Conservation (phyloP, 1,139 yeast genomes). For the Pichia norvegensis region DNA sequence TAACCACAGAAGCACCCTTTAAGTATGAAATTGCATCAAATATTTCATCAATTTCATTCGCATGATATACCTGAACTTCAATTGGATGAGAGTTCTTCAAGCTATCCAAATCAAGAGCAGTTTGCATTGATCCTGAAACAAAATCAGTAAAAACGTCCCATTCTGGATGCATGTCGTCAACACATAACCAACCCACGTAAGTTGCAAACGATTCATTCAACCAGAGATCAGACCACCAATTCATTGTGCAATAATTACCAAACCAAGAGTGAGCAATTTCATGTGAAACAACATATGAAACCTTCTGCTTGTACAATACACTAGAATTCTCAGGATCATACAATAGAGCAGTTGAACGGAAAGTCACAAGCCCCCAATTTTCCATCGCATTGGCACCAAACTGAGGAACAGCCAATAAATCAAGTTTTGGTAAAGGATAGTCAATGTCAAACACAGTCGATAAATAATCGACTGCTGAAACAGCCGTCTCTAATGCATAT, state of each 20-base stretch:
- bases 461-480: slow-evolving; percentile 45
- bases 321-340: slow-evolving; percentile 41
- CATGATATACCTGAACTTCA: slow-evolving; percentile 48
- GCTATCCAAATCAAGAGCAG: slow-evolving; percentile 45
- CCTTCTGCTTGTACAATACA: slow-evolving; percentile 40
- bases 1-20: slow-evolving; percentile 49
- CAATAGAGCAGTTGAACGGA: slow-evolving; percentile 47
- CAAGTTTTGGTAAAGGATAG: slow-evolving; percentile 55
- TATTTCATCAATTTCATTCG: slow-evolving; percentile 49
- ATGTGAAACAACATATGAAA: slow-evolving; percentile 53
- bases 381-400: slow-evolving; percentile 60
- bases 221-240: slow-evolving; percentile 61
- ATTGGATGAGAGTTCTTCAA: slow-evolving; percentile 51
- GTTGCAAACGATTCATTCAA: slow-evolving; percentile 59
- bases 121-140: slow-evolving; percentile 45
- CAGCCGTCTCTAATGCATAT: slow-evolving; percentile 45
- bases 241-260: slow-evolving; percentile 56
- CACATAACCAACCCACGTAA: slow-evolving; percentile 48
- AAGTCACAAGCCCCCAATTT: slow-evolving; percentile 51
- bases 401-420: slow-evolving; percentile 49
- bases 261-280: slow-evolving; percentile 64
- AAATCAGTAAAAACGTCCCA: slow-evolving; percentile 52
- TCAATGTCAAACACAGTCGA: slow-evolving; percentile 46
- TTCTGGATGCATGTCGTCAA: slow-evolving; percentile 46
- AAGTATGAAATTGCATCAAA: slow-evolving; percentile 50